Evolutionary conservation across 768 basidiomycete genomes (phyloP).

Genomic region (Xanthoconium stramineum): DNA sequence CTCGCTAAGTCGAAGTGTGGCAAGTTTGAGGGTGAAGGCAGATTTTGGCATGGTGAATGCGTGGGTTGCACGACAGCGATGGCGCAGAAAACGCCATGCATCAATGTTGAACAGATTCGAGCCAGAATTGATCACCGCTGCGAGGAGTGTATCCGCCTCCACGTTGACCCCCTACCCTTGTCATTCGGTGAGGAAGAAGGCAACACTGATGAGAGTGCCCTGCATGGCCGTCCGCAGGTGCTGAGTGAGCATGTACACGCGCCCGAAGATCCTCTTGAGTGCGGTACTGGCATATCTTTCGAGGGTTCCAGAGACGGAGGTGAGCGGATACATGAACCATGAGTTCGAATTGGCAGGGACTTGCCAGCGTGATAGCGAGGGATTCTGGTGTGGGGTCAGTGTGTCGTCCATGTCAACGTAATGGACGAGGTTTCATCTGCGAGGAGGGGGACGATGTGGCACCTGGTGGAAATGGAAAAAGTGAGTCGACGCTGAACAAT

Average conservation of each 20-base stretch:
- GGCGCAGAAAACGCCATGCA: constrained; percentile 72
- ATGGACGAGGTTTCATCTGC: too few species aligned
- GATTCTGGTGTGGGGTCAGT: too few species aligned
- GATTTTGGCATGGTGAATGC: not conserved
- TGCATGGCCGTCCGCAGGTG: constrained; percentile 75
- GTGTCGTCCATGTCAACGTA: too few species aligned
- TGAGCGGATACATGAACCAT: constrained; percentile 60
- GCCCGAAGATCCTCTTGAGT: constrained; percentile 56
- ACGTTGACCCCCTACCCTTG: too few species aligned
- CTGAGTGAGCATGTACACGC: constrained; percentile 60
- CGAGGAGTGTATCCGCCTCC: constrained; percentile 42
- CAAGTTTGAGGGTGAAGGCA: too few species aligned
- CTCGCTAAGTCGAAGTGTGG: too few species aligned
- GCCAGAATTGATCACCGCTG: constrained; percentile 66
- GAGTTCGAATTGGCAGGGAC: too few species aligned
- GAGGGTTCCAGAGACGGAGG: constrained; percentile 65
- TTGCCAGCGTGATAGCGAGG: too few species aligned
- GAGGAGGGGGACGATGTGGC: too few species aligned
- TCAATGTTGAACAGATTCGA: constrained; percentile 65
- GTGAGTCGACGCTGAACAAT: too few species aligned
- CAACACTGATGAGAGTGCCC: constrained; percentile 38
- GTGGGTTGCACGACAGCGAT: constrained; percentile 48
- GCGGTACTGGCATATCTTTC: constrained; percentile 55
- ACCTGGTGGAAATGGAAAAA: too few species aligned
- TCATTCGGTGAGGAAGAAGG: too few species aligned